Conservation (phyloP, 306 rosid genomes). For the Acacia acuminata region DNA sequence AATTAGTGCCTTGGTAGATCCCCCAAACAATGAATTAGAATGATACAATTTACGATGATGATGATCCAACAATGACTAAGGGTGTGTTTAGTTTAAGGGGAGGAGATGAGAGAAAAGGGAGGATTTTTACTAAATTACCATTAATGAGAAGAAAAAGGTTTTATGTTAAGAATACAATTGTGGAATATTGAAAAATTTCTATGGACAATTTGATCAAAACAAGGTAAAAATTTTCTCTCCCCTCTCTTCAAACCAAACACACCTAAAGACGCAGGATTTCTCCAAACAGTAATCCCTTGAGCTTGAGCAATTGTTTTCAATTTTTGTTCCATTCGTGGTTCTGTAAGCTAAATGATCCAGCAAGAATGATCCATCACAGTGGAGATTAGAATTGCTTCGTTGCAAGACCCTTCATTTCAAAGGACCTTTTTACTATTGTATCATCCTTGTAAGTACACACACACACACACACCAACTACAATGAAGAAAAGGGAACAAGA, state of each 20-base stretch:
- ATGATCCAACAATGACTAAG: not conserved
- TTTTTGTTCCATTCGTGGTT: conserved; percentile 25
- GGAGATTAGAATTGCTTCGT: conserved; percentile 41
- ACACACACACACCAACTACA: conserved; percentile 23
- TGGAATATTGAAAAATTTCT: too few relatives aligned
- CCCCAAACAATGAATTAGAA: conserved; percentile 31
- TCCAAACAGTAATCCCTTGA: conserved; percentile 1
- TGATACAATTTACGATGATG: not conserved
- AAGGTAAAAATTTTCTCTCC: too few relatives aligned
- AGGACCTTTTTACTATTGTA: not conserved
- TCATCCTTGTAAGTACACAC: conserved; percentile 15
- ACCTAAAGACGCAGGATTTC: not conserved
- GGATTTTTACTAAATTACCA: too few relatives aligned
- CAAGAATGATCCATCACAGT: conserved; percentile 30
- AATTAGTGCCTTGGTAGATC: not conserved
- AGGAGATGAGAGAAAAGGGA: too few relatives aligned
- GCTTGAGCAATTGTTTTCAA: conserved; percentile 20
- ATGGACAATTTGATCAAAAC: too few relatives aligned
- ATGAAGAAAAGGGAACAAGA: not conserved
- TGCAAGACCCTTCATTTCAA: conserved; percentile 20
- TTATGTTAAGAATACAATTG: too few relatives aligned
- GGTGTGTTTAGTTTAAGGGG: too few relatives aligned
- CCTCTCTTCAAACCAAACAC: too few relatives aligned
- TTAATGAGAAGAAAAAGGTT: too few relatives aligned
- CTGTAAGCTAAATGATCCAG: not conserved